phyloP scores from a whole-genome alignment of 495 filamentous ascomycete genomes.

The Rhypophila decipiens region DNA sequence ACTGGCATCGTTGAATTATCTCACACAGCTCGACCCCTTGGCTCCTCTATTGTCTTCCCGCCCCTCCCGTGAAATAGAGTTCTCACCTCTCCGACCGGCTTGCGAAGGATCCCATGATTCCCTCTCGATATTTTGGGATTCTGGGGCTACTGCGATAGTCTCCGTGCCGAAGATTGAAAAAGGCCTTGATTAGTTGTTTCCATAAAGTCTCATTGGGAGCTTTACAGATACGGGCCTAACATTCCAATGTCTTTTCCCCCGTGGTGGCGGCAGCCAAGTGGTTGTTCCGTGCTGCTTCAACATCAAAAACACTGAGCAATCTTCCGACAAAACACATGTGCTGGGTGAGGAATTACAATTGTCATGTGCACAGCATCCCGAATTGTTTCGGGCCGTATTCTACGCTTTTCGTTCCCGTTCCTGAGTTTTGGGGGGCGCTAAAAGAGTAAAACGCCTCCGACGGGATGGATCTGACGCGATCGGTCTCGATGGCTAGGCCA shows the following conservation, averaged over 20 bases:
- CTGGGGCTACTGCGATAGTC: constrained; percentile 49
- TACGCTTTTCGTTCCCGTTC: too few species aligned
- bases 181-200: constrained; percentile 83
- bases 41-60: constrained; percentile 1
- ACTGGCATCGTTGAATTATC: constrained; percentile 24
- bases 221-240: constrained; percentile 97
- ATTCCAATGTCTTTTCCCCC: constrained; percentile 26
- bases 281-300: not conserved
- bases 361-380: too few species aligned
- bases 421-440: constrained; percentile 12
- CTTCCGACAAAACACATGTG: not conserved
- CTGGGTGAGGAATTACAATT: too few species aligned
- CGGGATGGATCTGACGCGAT: constrained; percentile 3
- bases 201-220: constrained; percentile 62
- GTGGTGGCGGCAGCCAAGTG: not conserved
- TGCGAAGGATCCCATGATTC: constrained; percentile 43
- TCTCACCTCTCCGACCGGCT: constrained; percentile 29
- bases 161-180: constrained; percentile 48
- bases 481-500: constrained; percentile 12
- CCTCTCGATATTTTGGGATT: constrained; percentile 45
- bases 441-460: constrained; percentile 19
- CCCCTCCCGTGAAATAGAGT: not conserved
- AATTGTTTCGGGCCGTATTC: too few species aligned
- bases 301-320: too few species aligned
- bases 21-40: not conserved